phyloP scores from a whole-genome alignment of 768 basidiomycete genomes.

The Calocera viscosa region DNA sequence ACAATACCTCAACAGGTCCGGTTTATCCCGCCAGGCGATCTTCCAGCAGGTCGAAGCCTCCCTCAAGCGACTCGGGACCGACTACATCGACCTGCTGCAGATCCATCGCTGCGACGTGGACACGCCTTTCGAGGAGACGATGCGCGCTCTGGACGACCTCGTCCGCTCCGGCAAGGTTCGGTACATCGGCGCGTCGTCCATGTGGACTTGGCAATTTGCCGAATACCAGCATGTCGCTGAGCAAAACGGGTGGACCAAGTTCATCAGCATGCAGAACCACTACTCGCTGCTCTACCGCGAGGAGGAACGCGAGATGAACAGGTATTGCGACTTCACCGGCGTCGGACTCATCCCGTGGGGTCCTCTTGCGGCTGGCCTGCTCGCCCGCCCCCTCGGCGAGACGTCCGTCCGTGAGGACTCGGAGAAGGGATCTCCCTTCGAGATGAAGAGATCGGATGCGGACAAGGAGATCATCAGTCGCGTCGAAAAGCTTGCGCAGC shows the following conservation, averaged over 20 bases:
- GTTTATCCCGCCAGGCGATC: conserved; percentile 28
- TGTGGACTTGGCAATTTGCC: conserved; percentile 39
- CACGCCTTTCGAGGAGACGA: conserved; percentile 36
- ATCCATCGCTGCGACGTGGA: conserved; percentile 35
- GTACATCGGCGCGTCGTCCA: conserved; percentile 48
- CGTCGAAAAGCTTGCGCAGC: conserved; percentile 45
- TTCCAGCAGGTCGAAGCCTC: conserved; percentile 44
- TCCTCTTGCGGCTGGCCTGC: conserved; percentile 38
- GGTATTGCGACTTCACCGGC: conserved; percentile 38
- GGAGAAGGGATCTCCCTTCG: background rate
- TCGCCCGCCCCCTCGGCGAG: conserved; percentile 32
- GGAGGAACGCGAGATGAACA: conserved; percentile 48
- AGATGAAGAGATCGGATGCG: conserved; percentile 19
- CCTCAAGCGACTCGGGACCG: conserved; percentile 54
- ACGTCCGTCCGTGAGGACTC: conserved; percentile 34
- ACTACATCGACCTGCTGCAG: conserved; percentile 66
- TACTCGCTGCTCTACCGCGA: conserved; percentile 51
- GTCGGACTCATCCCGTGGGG: conserved; percentile 46
- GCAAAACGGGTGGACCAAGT: conserved; percentile 39
- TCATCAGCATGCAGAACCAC: conserved; percentile 62
- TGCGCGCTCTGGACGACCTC: conserved; percentile 60
- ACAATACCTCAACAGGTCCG: no score
- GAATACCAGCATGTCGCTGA: conserved; percentile 28
- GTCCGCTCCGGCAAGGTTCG: conserved; percentile 51
- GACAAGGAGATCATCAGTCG: conserved; percentile 33